Evolutionary conservation across 1,284 basidiomycete genomes (phyloP).

Genomic region (Ceratobasidium sp.): DNA sequence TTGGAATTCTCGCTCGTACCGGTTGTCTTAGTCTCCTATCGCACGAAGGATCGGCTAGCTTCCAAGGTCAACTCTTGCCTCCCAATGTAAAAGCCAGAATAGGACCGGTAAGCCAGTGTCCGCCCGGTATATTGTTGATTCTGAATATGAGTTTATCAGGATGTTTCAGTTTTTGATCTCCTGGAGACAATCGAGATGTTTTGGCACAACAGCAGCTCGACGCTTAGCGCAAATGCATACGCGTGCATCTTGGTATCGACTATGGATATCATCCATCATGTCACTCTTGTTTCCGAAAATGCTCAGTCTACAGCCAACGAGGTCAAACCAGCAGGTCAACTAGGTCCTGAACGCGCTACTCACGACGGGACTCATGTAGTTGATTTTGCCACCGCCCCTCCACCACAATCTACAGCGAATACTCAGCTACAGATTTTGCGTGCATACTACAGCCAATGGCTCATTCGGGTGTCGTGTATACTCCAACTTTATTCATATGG

Average conservation of each 20-base stretch:
- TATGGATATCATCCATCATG: neutral
- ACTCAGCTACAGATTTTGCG: neutral
- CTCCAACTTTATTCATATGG: neutral
- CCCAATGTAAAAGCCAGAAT: too few relatives aligned
- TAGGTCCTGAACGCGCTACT: too few relatives aligned
- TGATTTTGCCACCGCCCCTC: neutral
- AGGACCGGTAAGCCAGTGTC: too few relatives aligned
- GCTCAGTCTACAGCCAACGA: too few relatives aligned
- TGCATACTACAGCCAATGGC: conserved; percentile 4
- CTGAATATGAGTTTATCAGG: neutral
- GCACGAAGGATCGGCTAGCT: neutral
- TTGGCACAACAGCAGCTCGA: neutral
- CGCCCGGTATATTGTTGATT: too few relatives aligned
- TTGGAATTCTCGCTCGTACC: neutral
- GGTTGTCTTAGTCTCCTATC: neutral
- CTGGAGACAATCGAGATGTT: neutral
- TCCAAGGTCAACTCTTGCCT: too few relatives aligned
- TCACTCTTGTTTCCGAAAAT: neutral
- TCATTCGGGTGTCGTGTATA: neutral
- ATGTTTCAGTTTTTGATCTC: neutral
- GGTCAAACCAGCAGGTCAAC: too few relatives aligned
- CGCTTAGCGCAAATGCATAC: neutral
- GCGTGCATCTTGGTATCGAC: neutral
- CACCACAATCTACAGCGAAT: too few relatives aligned
- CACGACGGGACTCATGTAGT: neutral